Evolutionary conservation across 2,329 filamentous ascomycete genomes (phyloP).

Genomic region (Diplodia seriata): DNA sequence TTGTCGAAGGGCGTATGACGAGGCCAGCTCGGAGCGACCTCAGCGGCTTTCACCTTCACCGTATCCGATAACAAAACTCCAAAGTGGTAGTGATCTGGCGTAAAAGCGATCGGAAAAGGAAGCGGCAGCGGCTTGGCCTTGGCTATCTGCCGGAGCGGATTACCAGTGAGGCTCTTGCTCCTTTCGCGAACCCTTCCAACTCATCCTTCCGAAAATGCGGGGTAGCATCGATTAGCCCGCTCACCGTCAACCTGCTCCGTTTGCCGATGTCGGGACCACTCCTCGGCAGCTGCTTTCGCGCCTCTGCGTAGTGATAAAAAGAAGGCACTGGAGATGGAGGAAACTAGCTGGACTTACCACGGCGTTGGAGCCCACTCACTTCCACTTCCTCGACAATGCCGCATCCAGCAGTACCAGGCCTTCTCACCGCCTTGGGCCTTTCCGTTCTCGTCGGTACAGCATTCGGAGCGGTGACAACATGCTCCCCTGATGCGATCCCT

Average conservation of each 20-base stretch:
- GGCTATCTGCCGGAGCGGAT: not conserved
- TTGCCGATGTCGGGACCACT: conserved; percentile 20
- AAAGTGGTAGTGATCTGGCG: not conserved
- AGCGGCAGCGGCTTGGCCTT: conserved; percentile 15
- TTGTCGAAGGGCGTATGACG: not conserved
- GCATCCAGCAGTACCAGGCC: not conserved
- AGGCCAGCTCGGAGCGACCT: not conserved
- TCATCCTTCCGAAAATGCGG: conserved; percentile 17
- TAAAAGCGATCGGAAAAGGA: not conserved
- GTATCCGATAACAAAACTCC: not conserved
- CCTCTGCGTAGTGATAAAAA: not conserved
- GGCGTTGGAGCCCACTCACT: not conserved
- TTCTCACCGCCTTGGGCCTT: not conserved
- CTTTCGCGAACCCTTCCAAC: not conserved
- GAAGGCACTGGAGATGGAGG: not conserved
- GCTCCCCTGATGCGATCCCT: conserved; percentile 8
- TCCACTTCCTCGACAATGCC: not conserved
- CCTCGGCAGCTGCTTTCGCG: not conserved
- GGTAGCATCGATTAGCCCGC: not conserved
- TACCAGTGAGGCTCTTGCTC: conserved; percentile 5
- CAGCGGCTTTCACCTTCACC: not conserved
- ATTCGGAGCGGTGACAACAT: not conserved
- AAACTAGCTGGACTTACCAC: not conserved
- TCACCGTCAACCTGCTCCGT: not conserved
- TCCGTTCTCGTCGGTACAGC: not conserved